Evolutionary conservation across 2,329 filamentous ascomycete genomes (phyloP), one percentile per base, ranked within the genome.

Genomic region (Fusarium sp.): DNA sequence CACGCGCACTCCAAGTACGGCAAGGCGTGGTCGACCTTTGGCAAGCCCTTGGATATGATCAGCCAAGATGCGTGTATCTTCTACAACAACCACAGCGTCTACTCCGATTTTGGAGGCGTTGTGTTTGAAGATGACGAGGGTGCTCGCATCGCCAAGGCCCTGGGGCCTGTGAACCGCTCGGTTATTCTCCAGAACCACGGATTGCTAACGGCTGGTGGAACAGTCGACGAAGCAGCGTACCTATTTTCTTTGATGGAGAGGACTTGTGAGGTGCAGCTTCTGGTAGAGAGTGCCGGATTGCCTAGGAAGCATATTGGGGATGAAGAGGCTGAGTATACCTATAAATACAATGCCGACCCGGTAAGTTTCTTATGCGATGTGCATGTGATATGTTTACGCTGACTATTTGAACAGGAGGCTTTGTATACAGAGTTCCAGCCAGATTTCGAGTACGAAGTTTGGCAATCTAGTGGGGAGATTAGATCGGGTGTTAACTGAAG

Each of bases 191-290:
- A 87, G 50, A 92, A 92, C 67, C 90, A 92, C 73, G 90, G 90
- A 0, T 75, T 92, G 14, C 74, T 92, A 43, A 91, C 88, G 0
- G 87, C 89, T 0, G 90, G 90, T 1, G 76, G 75, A 1, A 92
- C 89, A 0, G 89, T 92, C 1, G 90, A 92, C 61, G 90, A 92
- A 76, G 90, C 90, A 0, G 88, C 88, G 0, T 91, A 88, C 72
- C 75, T 91, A 14, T 91, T 90, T 73, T 69, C 68, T 3, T 36
- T 75, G 22, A 74, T 79, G 69, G 78, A 80, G 46, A 66, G 76
- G 56, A 75, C 72, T 3, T 80, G 78, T 40, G 73, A 79, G 52
- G 72, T 78, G 6, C 78, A 80, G 66, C 60, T 80, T 9, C 52
- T 78, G 51, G 78, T 76, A 0, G 78, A 79, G 39, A 74, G 69